phyloP scores from a whole-genome alignment of 371 early-diverging fungal genomes.

The Dipsacomyces acuminosporus region DNA sequence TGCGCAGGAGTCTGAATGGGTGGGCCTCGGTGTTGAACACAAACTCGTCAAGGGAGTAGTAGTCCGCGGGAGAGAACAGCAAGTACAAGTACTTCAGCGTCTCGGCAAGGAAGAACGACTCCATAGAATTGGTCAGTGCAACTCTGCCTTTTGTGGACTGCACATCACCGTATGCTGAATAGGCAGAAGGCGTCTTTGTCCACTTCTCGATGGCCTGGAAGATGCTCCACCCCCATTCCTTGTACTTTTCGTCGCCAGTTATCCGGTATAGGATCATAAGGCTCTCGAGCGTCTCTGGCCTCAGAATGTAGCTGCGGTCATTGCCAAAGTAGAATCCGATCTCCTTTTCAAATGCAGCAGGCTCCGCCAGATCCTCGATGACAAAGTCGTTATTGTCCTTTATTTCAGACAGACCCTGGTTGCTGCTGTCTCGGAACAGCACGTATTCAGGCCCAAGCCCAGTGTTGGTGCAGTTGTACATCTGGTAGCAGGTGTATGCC shows the following conservation, averaged over 20 bases:
- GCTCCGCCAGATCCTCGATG: constrained; percentile 5
- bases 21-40: constrained; percentile 88
- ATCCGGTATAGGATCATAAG: constrained; percentile 78
- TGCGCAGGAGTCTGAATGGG: constrained; percentile 51
- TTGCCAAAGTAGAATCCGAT: constrained; percentile 33
- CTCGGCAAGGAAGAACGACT: constrained; percentile 81
- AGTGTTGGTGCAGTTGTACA: constrained; percentile 39
- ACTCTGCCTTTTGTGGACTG: constrained; percentile 51
- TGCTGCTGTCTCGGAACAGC: constrained; percentile 22
- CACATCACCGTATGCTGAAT: constrained; percentile 71
- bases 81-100: constrained; percentile 91
- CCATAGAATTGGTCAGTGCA: constrained; percentile 59
- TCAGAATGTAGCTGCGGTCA: constrained; percentile 47
- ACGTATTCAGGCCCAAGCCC: constrained; percentile 41
- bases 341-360: constrained; percentile 12
- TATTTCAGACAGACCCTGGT: constrained; percentile 17
- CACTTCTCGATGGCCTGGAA: constrained; percentile 78
- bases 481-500: constrained; percentile 42
- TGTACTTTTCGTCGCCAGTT: constrained; percentile 71
- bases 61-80: constrained; percentile 64
- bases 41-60: constrained; percentile 72
- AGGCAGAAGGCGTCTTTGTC: constrained; percentile 68
- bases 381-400: constrained; percentile 26
- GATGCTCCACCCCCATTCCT: constrained; percentile 89
- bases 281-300: constrained; percentile 90